Base-by-base conservation (phyloP, 257 asterid species). In the Nicotiana benthamiana region DNA sequence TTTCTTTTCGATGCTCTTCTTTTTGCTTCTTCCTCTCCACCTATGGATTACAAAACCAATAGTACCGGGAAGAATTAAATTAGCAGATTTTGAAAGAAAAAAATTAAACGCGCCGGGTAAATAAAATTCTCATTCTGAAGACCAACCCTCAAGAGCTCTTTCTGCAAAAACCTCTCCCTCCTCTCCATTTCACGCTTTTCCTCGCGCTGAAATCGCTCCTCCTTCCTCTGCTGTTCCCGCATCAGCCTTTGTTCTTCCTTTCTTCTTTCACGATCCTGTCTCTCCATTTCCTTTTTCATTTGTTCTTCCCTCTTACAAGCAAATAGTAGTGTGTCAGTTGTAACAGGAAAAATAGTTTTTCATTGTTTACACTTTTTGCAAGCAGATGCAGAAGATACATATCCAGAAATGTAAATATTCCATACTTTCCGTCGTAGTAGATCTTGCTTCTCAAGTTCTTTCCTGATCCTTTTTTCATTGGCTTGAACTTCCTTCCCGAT, bases 111-210 rank as follows among this genome's bases (percentile, higher is more conserved):
- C 22, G 10, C 4, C 6, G 52, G 36, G 53, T 10, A 53, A 51
- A 82, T 46, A 52, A 78, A 10, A 72, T 12, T 48, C 77, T 72
- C 40, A 53, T 5, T 59, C 18, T 9, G 28, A 75, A 87, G 82
- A 46, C 83, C 77, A 85, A 91, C 99, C 81, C 90, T 89, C 83
- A 94, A 67, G 75, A 89, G 92, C 83, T 96, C 99, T 86, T 81
- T 96, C 86, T 96, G 97, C 97, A 96, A 85, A 83, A 92, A 91
- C 81, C 80, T 96, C 85, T 96, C 97, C 86, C 98, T 89, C 83
- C 99, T 89, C 86, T 94, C 98, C 95, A 93, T 89, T 89, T 96
- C 99, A 87, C 98, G 99, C 86, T 67, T 93, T 85, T 96, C 98
- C 89, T 96, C 99, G 3, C 99, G 98, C 89, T 90, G 99, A 86